A percentile compares a stretch with the other conserved stretches of the same genome.
Evolutionary conservation across 1,139 yeast genomes (phyloP).

Genomic region (Meyerozyma sp.): DNA sequence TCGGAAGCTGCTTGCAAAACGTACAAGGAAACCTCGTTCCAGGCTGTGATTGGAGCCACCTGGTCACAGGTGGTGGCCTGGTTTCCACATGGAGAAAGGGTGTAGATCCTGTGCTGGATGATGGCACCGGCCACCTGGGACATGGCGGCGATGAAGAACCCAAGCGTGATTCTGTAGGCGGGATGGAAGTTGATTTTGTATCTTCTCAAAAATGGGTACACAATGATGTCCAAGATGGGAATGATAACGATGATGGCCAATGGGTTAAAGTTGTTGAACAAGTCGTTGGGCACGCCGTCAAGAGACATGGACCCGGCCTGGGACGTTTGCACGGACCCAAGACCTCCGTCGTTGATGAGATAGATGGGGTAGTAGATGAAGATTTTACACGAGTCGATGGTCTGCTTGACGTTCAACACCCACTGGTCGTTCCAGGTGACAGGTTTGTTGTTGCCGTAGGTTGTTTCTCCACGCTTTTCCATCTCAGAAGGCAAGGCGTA

Average conservation of each 20-base stretch:
- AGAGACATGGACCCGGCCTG: conserved; percentile 65
- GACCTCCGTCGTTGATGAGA: conserved; percentile 62
- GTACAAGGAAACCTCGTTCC: conserved; percentile 49
- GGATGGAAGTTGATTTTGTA: conserved; percentile 34
- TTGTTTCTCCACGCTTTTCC: conserved; percentile 34
- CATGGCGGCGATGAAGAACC: conserved; percentile 29
- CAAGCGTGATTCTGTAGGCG: conserved; percentile 30
- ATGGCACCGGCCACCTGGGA: conserved; percentile 40
- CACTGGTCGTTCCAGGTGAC: conserved; percentile 51
- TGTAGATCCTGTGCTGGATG: conserved; percentile 30
- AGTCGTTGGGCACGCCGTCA: conserved; percentile 68
- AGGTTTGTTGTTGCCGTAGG: conserved; percentile 9
- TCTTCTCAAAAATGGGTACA: conserved; percentile 58
- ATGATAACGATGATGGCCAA: conserved; percentile 59
- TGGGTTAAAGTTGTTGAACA: conserved; percentile 64
- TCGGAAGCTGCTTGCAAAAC: conserved; percentile 60
- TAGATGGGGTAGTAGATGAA: conserved; percentile 60
- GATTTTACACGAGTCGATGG: conserved; percentile 55
- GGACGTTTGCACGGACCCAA: conserved; percentile 57
- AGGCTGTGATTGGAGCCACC: conserved; percentile 47
- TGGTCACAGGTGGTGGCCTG: conserved; percentile 44
- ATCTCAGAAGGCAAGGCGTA: conserved; percentile 50
- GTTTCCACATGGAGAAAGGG: conserved; percentile 36
- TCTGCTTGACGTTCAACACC: conserved; percentile 56
- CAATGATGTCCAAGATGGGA: conserved; percentile 53